A percentile compares a stretch with the other conserved stretches of the same genome.
Evolutionary conservation across 345 rosid species (phyloP).

Genomic region (Psidium friedrichsthalianum): DNA sequence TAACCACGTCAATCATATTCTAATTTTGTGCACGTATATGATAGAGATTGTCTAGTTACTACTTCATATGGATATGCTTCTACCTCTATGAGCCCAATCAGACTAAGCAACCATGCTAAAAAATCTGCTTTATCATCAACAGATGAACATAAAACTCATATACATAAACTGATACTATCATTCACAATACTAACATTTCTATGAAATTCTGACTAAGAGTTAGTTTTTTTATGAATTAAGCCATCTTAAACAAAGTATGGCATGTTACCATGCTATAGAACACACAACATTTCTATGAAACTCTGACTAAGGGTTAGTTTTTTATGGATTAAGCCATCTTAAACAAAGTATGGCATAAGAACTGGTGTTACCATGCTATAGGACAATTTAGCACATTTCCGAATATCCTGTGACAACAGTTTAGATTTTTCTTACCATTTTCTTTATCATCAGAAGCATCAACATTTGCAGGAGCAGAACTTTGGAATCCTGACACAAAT

Average conservation of each 20-base stretch:
- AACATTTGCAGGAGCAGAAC: conserved; percentile 11
- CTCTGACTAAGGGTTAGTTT: too few relatives aligned
- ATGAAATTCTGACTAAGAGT: not conserved
- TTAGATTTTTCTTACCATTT: conserved; percentile 27
- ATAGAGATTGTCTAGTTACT: not conserved
- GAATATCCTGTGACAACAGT: not conserved
- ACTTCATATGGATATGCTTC: not conserved
- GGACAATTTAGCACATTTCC: not conserved
- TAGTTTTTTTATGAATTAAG: not conserved
- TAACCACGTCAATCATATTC: not conserved
- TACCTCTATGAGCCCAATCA: not conserved
- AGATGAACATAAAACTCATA: not conserved
- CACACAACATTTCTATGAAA: too few relatives aligned
- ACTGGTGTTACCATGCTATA: not conserved
- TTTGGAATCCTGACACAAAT: conserved; percentile 29
- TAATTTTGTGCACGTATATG: not conserved
- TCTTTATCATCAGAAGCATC: conserved; percentile 32
- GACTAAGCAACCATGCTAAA: not conserved
- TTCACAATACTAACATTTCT: not conserved
- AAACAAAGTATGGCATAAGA: not conserved
- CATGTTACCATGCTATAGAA: not conserved
- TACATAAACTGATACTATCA: not conserved
- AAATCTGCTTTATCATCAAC: not conserved
- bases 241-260: not conserved
- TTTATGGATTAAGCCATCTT: not conserved